Evolutionary conservation across 2,329 filamentous ascomycete species (phyloP).

Genomic region (Penicillium sp.): DNA sequence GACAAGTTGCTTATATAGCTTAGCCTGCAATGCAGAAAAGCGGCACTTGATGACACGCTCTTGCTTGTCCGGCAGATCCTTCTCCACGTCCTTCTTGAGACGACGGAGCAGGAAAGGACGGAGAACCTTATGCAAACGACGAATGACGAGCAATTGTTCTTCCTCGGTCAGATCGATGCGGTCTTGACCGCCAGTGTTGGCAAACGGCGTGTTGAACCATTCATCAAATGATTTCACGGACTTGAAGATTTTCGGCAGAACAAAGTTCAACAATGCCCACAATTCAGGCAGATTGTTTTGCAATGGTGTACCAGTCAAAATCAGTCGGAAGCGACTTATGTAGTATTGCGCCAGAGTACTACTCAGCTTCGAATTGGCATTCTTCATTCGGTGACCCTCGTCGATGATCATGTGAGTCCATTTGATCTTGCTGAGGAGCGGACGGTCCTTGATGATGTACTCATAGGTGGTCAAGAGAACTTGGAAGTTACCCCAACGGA

Average conservation of each 20-base stretch:
- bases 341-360: slow-evolving; percentile 96
- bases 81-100: slow-evolving; percentile 99
- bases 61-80: slow-evolving; percentile 97
- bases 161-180: slow-evolving; percentile 99
- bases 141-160: slow-evolving; percentile 98
- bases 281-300: slow-evolving; percentile 96
- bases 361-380: slow-evolving; percentile 92
- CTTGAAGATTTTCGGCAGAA: slow-evolving; percentile 98
- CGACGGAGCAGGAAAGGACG: slow-evolving; percentile 96
- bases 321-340: slow-evolving; percentile 89
- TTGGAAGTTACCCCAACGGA: slow-evolving; percentile 93
- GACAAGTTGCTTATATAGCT: slow-evolving; percentile 96
- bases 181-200: slow-evolving; percentile 95
- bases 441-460: slow-evolving; percentile 98
- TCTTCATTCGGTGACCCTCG: slow-evolving; percentile 99
- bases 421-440: slow-evolving; percentile 95
- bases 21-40: slow-evolving; percentile 90
- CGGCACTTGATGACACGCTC: slow-evolving; percentile 99
- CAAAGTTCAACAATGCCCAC: slow-evolving; percentile 98
- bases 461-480: slow-evolving; percentile 97
- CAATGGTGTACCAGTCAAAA: slow-evolving; percentile 93
- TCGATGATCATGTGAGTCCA: slow-evolving; percentile 99
- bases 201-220: slow-evolving; percentile 99
- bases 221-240: slow-evolving; percentile 98
- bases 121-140: slow-evolving; percentile 95